phyloP scores from a whole-genome alignment of 2,329 filamentous ascomycete species.

The Albophoma yamanashiensis region DNA sequence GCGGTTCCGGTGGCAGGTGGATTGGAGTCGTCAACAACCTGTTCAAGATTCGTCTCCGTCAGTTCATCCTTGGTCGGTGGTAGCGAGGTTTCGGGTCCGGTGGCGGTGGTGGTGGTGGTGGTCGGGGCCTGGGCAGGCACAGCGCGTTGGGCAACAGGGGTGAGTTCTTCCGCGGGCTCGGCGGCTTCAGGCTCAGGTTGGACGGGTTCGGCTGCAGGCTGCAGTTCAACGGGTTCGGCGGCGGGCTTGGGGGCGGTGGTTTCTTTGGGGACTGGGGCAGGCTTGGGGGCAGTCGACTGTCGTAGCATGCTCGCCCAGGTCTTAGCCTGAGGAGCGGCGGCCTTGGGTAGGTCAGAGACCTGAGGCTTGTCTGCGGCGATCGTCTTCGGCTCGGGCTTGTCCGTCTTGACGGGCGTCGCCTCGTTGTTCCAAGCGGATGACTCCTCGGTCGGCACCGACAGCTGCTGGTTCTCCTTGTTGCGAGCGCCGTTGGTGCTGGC shows the following conservation, averaged over 20 bases:
- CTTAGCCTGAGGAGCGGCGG: slow-evolving; percentile 34
- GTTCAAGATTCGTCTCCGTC: slow-evolving; percentile 86
- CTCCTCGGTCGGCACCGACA: slow-evolving; percentile 61
- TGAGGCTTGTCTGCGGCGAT: slow-evolving; percentile 19
- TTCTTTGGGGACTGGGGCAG: slow-evolving; percentile 20
- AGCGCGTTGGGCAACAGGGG: slow-evolving; percentile 21
- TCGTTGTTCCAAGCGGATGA: slow-evolving; percentile 40
- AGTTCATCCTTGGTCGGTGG: slow-evolving; percentile 70
- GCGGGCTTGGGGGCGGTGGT: slow-evolving; percentile 26
- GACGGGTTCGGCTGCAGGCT: slow-evolving; percentile 24
- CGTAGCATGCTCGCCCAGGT: slow-evolving; percentile 71
- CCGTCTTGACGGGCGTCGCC: slow-evolving; percentile 17
- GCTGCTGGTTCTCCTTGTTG: slow-evolving; percentile 41
- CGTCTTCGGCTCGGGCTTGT: slow-evolving; percentile 22
- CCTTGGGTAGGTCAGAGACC: slow-evolving; percentile 23
- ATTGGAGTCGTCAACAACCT: slow-evolving; percentile 71
- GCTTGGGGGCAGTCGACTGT: slow-evolving; percentile 46
- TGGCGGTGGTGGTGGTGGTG: slow-evolving; percentile 18
- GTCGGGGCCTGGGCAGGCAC: slow-evolving; percentile 10
- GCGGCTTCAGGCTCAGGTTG: slow-evolving; percentile 22
- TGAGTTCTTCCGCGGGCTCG: slow-evolving; percentile 22
- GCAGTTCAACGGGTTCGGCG: slow-evolving; percentile 20
- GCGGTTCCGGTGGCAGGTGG: slow-evolving; percentile 71
- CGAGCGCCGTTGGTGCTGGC: slow-evolving; percentile 50
- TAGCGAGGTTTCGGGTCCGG: slow-evolving; percentile 44